Evolutionary conservation across 2,329 filamentous ascomycete species (phyloP), one percentile per base, ranked within the genome.

Genomic region (Delphinella strobiligena): DNA sequence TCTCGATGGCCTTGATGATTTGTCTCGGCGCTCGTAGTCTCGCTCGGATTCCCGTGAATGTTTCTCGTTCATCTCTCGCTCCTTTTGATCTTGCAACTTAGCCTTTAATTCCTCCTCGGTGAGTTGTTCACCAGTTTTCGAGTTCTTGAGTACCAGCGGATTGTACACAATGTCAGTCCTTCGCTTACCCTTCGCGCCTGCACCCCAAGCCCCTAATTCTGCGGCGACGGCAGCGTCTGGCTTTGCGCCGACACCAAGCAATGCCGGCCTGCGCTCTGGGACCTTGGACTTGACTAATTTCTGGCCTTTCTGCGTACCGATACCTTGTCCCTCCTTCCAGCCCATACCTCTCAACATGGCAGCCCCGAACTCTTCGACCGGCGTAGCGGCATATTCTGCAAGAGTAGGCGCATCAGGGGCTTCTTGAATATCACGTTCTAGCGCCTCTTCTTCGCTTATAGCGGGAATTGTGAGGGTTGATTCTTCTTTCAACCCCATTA

Each of bases 331-430:
- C 47, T 78, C 75, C 53, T 95, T 87, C 88, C 89, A 95, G 7
- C 91, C 91, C 83, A 96, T 95, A 8, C 88, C 87, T 22, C 88
- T 78, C 27, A 98, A 70, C 47, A 96, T 69, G 0, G 88, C 87
- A 14, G 87, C 82, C 5, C 91, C 91, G 49, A 96, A 98, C 51
- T 95, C 87, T 50, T 95, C 89, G 12, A 96, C 86, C 0, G 91
- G 89, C 45, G 94, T 81, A 10, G 81, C 78, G 43, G 82, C 80
- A 62, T 96, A 96, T 52, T 91, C 85, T 24, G 84, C 82, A 14
- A 93, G 65, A 0, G 78, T 83, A 3, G 86, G 80, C 19, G 75
- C 70, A 16, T 86, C 82, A 1, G 86, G 87, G 1, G 86, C 80
- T 18, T 73, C 66, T 10, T 73, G 68, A 19, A 88, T 72, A 55